phyloP scores from a whole-genome alignment of 1,139 yeast species.

The Kodamaea derodonti region DNA sequence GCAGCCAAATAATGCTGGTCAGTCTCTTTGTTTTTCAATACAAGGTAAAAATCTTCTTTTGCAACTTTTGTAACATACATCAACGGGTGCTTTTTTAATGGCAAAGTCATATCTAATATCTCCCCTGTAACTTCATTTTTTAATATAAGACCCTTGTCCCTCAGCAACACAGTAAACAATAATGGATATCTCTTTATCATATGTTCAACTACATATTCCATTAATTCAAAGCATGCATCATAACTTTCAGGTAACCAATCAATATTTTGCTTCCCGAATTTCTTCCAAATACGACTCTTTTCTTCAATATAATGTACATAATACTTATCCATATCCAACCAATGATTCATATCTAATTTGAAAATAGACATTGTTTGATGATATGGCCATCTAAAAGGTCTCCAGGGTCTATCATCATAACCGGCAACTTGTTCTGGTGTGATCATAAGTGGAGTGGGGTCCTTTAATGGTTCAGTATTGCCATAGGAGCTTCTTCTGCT shows the following conservation, averaged over 20 bases:
- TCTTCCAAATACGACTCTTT: constrained; percentile 52
- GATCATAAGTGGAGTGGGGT: constrained; percentile 55
- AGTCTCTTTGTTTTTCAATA: constrained; percentile 48
- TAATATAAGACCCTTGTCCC: constrained; percentile 34
- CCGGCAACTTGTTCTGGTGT: constrained; percentile 64
- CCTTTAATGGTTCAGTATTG: constrained; percentile 14
- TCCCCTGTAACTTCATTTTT: constrained; percentile 63
- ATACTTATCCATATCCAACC: constrained; percentile 79
- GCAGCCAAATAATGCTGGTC: constrained; percentile 64
- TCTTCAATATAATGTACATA: constrained; percentile 64
- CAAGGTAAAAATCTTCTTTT: constrained; percentile 70
- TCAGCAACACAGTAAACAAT: constrained; percentile 45
- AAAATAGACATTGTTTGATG: constrained; percentile 77
- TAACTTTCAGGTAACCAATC: constrained; percentile 69
- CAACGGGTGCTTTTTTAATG: constrained; percentile 62
- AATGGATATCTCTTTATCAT: constrained; percentile 60
- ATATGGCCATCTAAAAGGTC: constrained; percentile 78
- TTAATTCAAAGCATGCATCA: constrained; percentile 59
- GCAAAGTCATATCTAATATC: constrained; percentile 53
- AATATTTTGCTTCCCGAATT: constrained; percentile 58
- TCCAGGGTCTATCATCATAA: constrained; percentile 75
- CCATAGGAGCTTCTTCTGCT: constrained; percentile 12
- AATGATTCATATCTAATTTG: constrained; percentile 65
- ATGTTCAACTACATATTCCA: constrained; percentile 60
- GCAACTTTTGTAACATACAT: constrained; percentile 64